A percentile compares a stretch with the other conserved stretches of the same genome.
phyloP scores from a whole-genome alignment of 345 rosid species.

The Raphanus raphanistrum region DNA sequence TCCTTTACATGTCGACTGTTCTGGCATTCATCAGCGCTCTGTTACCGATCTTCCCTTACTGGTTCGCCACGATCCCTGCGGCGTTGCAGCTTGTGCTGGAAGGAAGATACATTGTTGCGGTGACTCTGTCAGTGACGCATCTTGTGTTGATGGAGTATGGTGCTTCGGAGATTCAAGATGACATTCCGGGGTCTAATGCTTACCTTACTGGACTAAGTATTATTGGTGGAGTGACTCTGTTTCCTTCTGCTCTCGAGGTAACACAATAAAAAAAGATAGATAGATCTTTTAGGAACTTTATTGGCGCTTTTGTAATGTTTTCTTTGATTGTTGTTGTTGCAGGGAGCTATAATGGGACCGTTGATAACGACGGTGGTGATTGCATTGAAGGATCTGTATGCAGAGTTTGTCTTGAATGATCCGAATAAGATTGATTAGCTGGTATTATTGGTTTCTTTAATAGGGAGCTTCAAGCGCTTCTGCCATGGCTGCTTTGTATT shows the following conservation, averaged over 20 bases:
- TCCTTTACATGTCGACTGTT: constrained; percentile 79
- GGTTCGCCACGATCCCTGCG: constrained; percentile 92
- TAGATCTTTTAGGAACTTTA: not conserved
- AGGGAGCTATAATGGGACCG: constrained; percentile 99
- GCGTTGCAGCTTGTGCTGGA: constrained; percentile 69
- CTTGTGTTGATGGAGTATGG: constrained; percentile 83
- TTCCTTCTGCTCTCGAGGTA: constrained; percentile 94
- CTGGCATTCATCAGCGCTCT: constrained; percentile 77
- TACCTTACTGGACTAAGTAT: constrained; percentile 93
- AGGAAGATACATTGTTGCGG: constrained; percentile 67
- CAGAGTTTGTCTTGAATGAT: constrained; percentile 74
- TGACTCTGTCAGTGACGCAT: constrained; percentile 61
- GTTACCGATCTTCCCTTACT: constrained; percentile 77
- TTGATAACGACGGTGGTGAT: constrained; percentile 90
- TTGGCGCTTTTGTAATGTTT: not conserved
- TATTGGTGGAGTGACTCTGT: constrained; percentile 94
- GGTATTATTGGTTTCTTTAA: constrained; percentile 2
- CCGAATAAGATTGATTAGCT: constrained; percentile 49
- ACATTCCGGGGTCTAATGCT: constrained; percentile 78
- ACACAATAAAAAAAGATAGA: constrained; percentile 14
- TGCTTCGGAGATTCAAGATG: constrained; percentile 84
- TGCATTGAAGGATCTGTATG: constrained; percentile 85
- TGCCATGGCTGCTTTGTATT: constrained; percentile 26
- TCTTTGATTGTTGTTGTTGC: not conserved
- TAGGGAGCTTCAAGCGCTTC: constrained; percentile 27